These are phyloP conservation scores for Xylaria flabelliformis DNA, from an alignment of 495 filamentous ascomycete genomes.

Conservation along the genomic window DNA sequence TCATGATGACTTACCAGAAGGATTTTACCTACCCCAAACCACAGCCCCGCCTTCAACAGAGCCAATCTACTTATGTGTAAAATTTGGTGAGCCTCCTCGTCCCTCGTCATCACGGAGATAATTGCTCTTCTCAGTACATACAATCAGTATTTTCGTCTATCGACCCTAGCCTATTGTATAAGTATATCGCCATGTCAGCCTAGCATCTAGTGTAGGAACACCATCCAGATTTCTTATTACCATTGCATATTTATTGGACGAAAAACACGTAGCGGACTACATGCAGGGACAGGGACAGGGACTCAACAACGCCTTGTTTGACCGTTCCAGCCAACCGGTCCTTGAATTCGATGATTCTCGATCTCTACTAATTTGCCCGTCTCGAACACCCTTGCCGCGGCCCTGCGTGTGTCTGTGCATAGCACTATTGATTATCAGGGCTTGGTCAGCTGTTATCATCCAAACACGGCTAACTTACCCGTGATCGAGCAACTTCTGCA, in stretches of 20 bases:
- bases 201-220: constrained; percentile 12
- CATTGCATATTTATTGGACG: constrained; percentile 21
- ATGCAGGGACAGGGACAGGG: constrained; percentile 20
- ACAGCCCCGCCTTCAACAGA: constrained; percentile 1
- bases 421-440: constrained; percentile 22
- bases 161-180: neutral
- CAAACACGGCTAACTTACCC: constrained; percentile 24
- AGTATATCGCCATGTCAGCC: neutral
- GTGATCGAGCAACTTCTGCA: constrained; percentile 24
- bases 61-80: neutral
- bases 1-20: neutral
- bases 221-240: constrained; percentile 10
- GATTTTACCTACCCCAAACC: neutral
- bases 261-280: constrained; percentile 17
- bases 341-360: constrained; percentile 10
- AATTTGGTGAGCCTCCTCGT: neutral
- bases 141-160: constrained; percentile 5
- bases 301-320: neutral
- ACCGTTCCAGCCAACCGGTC: constrained; percentile 21
- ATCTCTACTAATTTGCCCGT: constrained; percentile 24
- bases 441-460: constrained; percentile 26
- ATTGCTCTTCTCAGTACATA: constrained; percentile 13
- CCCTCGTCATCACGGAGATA: neutral
- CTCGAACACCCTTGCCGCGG: constrained; percentile 13
- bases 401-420: constrained; percentile 16